Base-by-base conservation (phyloP, 169 alveolate species). In the Eimeria necatrix region DNA sequence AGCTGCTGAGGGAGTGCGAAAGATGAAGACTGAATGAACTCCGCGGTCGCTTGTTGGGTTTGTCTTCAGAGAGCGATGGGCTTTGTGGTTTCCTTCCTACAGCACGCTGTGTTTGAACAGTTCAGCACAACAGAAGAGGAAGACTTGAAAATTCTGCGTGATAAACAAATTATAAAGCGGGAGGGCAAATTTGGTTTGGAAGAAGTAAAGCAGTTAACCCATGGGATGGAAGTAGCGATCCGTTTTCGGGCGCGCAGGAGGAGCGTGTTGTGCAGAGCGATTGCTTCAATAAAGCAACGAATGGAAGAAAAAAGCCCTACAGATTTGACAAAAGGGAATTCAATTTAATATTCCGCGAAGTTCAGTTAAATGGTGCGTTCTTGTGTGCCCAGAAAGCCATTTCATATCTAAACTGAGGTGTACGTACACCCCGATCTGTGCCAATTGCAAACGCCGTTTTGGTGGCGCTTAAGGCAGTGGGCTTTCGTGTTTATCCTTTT, bases 61-160 rank as follows among this genome's bases (percentile, higher is more conserved):
- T 32, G 41, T 32, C 41, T 32, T 32, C 41, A 56, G 51, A 12
- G 51, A 9, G 81, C 86, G 10, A 7, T 48, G 41, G 61, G 86
- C 18, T 76, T 76, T n/a, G 51, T 76, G 64, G 22, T 48, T 12
- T 76, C 86, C 4, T 41, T 76, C 32, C 24, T 76, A 10, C 56
- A 76, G 18, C 61, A 76, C 0, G 56, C 24, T 8, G 12, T 76
- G 4, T 76, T 76, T 48, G 86, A 76, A 48, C 64, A 76, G 61
- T 76, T 76, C 22, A 32, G 60, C 86, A 32, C 60, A 48, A 76
- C 86, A 46, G 86, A 10, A 32, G 86, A 32, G 22, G 86, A 76
- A 41, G 86, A 76, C 22, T 76, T 26, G 22, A 48, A 20, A 5
- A 76, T 76, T 1, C 86, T 76, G 20, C 12, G 48, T 1, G 32